Base-by-base conservation (phyloP, 345 rosid genomes). In the Dipteronia dyeriana region DNA sequence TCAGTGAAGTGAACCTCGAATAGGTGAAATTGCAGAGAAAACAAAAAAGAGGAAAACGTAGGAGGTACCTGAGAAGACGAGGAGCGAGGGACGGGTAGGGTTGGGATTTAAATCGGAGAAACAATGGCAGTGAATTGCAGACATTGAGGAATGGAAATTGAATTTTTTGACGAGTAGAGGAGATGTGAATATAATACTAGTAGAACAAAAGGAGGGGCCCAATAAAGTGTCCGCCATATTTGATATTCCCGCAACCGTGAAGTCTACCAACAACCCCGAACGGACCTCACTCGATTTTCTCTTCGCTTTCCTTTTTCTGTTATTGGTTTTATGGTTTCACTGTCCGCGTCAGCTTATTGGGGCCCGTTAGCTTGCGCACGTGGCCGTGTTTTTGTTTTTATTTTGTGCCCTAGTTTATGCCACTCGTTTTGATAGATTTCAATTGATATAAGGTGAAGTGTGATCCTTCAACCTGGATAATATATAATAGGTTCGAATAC, bases 31-130 rank as follows among this genome's bases (percentile, higher is more conserved):
- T 12, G 66, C 57, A 56, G 74, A 59, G 53, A 64, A 26, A 66
- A 72, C 38, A 54, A 4, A 41, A 41, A 8, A 1, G 59, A 54
- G 13, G 25, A 22, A 49, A 54, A 23, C 16, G 62, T 68, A 67
- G 23, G 29, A 65, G 10, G 49, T 10, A 86, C 98, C 97, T 62
- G 97, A 95, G 92, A 95, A 93, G 76, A 95, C 98, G 82, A 93
- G 94, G 23, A 93, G 88, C 47, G 97, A 91, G 56, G 97, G 98
- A 60, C 81, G 86, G 1, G 73, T 9, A 53, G 85, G 86, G 69
- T 79, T 69, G 9, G 90, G 87, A 78, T 76, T 75, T 64, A 90
- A 76, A 65, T 74, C 66, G 47, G 88, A 72, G 84, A 77, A 76
- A 74, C 87, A 79, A 73, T 76, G 71, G 82, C 67, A 62, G 61